phyloP scores from a whole-genome alignment of 768 basidiomycete species.

The Mycena capillaripes region DNA sequence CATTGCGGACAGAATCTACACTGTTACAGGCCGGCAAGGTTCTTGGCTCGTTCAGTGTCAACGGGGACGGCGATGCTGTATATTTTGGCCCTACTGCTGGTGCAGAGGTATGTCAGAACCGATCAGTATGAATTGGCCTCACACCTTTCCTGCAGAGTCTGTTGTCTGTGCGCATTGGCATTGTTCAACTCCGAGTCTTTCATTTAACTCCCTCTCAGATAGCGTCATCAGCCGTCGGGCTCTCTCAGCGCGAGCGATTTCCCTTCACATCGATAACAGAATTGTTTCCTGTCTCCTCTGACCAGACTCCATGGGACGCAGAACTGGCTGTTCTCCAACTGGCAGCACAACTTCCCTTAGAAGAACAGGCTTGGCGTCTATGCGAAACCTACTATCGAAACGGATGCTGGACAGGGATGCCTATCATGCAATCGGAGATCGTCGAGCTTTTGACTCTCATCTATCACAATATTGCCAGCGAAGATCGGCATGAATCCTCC shows the following conservation, averaged over 20 bases:
- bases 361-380: constrained; percentile 56
- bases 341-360: constrained; percentile 45
- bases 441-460: constrained; percentile 47
- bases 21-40: constrained; percentile 45
- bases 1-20: neutral
- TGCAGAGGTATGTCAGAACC: neutral
- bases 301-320: constrained; percentile 33
- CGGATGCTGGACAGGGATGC: constrained; percentile 57
- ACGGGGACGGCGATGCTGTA: neutral
- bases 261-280: constrained; percentile 32
- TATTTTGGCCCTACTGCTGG: neutral
- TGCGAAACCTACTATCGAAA: constrained; percentile 60
- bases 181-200: too few relatives aligned
- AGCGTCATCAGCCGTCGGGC: neutral
- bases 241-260: neutral
- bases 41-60: constrained; percentile 51
- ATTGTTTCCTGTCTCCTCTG: constrained; percentile 43
- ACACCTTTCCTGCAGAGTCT: neutral
- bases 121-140: neutral
- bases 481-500: neutral
- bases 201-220: neutral
- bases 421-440: constrained; percentile 61
- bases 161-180: neutral
- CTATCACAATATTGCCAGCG: neutral
- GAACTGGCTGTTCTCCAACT: constrained; percentile 39